phyloP scores from a whole-genome alignment of 139 green algal species.

The Volvox reticuliferus region DNA sequence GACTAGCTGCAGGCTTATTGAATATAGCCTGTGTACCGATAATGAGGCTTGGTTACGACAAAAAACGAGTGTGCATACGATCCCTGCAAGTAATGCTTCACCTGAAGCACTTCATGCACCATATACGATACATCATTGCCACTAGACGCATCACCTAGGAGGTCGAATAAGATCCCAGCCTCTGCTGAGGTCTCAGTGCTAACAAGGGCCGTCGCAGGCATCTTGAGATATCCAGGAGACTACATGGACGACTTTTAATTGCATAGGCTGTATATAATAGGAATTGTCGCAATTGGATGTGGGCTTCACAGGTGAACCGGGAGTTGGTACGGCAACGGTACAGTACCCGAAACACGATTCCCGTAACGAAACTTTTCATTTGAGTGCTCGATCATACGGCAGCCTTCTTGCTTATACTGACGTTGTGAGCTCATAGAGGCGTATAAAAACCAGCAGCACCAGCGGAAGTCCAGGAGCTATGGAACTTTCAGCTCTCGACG shows the following conservation, averaged over 20 bases:
- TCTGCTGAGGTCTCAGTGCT: not conserved
- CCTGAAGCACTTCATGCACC: conserved; percentile 25
- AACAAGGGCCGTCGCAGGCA: not conserved
- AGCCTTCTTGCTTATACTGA: no score
- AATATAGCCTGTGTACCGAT: conserved; percentile 6
- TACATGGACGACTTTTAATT: conserved; percentile 7
- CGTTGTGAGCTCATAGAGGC: no score
- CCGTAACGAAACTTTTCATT: no score
- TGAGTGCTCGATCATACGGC: no score
- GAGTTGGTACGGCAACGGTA: not conserved
- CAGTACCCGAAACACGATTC: no score
- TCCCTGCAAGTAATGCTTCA: not conserved
- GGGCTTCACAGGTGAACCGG: no score
- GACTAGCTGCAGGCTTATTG: not conserved
- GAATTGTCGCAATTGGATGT: no score
- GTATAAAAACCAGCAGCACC: no score
- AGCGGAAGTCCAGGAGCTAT: no score
- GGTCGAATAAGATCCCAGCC: not conserved
- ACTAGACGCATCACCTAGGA: not conserved
- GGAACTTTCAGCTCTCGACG: no score
- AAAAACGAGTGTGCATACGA: not conserved
- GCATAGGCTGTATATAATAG: not conserved
- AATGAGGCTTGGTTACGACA: not conserved
- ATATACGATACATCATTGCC: conserved; percentile 29
- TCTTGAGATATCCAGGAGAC: not conserved